Evolutionary conservation across 345 rosid species (phyloP), one percentile per base, ranked within the genome.

Genomic region (Xanthoceras sorbifolium): DNA sequence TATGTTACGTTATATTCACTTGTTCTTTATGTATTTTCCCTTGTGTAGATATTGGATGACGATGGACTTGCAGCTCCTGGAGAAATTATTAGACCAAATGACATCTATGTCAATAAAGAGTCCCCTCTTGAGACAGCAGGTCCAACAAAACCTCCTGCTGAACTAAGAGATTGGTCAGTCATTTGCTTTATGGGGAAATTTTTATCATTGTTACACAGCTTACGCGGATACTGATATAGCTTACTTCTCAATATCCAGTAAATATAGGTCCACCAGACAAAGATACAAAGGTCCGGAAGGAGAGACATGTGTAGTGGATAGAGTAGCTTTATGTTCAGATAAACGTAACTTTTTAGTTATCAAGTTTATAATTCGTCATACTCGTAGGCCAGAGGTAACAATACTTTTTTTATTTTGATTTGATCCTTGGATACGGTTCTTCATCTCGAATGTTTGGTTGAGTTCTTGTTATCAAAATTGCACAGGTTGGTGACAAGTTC

Each of bases 1-100:
- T n/a, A 15, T 1, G 4, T 9, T 55, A 9, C 26, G 25, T 15
- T 26, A 32, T n/a, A n/a, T 31, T 52, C 15, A 3, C 36, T 52
- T 54, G 52, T 36, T 40, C 38, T 69, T 82, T 11, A 59, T 38
- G 32, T 65, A 18, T 71, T 68, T 32, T 70, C 31, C 28, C 44
- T 72, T 50, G 36, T 80, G 34, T 79, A 94, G 99, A 85, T 87
- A 72, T 81, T 93, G 80, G 98, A 93, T 78, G 82, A 89, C 69
- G 98, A 94, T 72, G 98, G 98, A 74, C 72, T 94, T 22, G 98
- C 94, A 79, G 54, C 97, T 69, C 99, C 99, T 29, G 99, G 98
- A 52, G 95, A 95, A 88, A 89, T 90, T 77, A 91, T 95, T 71
- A 86, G 92, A 75, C 80, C 87, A 10, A 80, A 81, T 77, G 97